A percentile compares a stretch with the other conserved stretches of the same genome.
phyloP scores from a whole-genome alignment of 75 land plant genomes.

The Adiantum capillusveneris region DNA sequence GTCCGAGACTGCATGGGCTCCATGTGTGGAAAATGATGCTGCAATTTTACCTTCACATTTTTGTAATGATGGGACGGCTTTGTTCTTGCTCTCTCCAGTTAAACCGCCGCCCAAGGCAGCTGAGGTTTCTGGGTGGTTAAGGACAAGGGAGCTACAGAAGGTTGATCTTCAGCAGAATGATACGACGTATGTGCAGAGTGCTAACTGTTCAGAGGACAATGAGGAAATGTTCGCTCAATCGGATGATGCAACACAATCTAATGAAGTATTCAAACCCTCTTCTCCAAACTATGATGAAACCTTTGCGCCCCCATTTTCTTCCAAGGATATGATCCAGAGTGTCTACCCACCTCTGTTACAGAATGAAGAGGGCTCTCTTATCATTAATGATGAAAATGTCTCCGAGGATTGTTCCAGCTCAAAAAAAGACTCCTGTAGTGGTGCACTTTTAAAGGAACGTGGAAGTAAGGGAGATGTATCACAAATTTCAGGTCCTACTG shows the following conservation, averaged over 20 bases:
- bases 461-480: slow-evolving; percentile 48
- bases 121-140: slow-evolving; percentile 48
- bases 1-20: background rate
- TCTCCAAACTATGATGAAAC: slow-evolving; percentile 16
- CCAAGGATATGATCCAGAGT: too few relatives aligned
- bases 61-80: slow-evolving; percentile 75
- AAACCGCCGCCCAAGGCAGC: slow-evolving; percentile 49
- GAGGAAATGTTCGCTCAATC: too few relatives aligned
- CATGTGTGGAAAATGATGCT: slow-evolving; percentile 8
- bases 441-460: too few relatives aligned
- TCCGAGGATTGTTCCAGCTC: background rate
- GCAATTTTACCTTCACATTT: slow-evolving; percentile 50
- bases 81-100: slow-evolving; percentile 59
- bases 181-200: too few relatives aligned
- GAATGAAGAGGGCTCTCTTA: too few relatives aligned
- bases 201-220: too few relatives aligned
- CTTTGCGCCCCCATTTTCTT: too few relatives aligned
- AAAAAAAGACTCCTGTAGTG: background rate
- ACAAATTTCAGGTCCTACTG: slow-evolving; percentile 75
- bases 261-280: slow-evolving; percentile 1
- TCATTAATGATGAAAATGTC: too few relatives aligned
- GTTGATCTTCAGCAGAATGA: too few relatives aligned
- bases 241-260: too few relatives aligned
- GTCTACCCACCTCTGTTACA: too few relatives aligned
- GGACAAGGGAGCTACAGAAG: background rate